Conservation (phyloP, 169 alveolate genomes). For the Perkinsus chesapeaki region DNA sequence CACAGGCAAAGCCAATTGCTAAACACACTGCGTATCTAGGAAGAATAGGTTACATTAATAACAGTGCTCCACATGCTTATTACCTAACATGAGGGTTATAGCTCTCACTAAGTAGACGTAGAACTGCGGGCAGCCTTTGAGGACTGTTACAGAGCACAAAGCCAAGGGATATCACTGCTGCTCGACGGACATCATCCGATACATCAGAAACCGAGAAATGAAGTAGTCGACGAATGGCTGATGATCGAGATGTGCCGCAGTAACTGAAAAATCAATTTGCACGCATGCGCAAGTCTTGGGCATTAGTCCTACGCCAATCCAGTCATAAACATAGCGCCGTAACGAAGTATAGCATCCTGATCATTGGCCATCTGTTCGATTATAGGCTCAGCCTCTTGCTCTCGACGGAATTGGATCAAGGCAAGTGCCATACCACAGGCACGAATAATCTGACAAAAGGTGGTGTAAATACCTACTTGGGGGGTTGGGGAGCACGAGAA, state of each 20-base stretch:
- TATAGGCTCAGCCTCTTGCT: constrained; percentile 55
- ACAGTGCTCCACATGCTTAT: too few relatives aligned
- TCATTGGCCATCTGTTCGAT: not conserved
- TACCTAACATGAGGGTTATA: constrained; percentile 90
- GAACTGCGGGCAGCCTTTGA: constrained; percentile 70
- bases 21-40: constrained; percentile 93
- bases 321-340: constrained; percentile 93
- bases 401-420: constrained; percentile 83
- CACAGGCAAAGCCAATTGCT: constrained; percentile 95
- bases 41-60: not conserved
- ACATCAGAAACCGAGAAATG: constrained; percentile 95
- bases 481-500: too few relatives aligned
- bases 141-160: constrained; percentile 48
- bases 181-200: constrained; percentile 96
- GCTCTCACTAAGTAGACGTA: constrained; percentile 79
- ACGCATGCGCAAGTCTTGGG: not conserved
- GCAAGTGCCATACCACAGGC: constrained; percentile 91
- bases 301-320: constrained; percentile 85
- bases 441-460: constrained; percentile 76
- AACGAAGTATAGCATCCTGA: constrained; percentile 87
- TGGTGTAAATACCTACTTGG: too few relatives aligned
- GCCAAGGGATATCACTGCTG: constrained; percentile 94
- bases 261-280: not conserved
- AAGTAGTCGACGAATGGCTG: constrained; percentile 83
- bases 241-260: constrained; percentile 3